Percentiles rank a stretch among this genome's conserved stretches.
These are phyloP conservation scores for Adansonia grandidieri DNA, from an alignment of 441 rosid species.

Conservation along the genomic window DNA sequence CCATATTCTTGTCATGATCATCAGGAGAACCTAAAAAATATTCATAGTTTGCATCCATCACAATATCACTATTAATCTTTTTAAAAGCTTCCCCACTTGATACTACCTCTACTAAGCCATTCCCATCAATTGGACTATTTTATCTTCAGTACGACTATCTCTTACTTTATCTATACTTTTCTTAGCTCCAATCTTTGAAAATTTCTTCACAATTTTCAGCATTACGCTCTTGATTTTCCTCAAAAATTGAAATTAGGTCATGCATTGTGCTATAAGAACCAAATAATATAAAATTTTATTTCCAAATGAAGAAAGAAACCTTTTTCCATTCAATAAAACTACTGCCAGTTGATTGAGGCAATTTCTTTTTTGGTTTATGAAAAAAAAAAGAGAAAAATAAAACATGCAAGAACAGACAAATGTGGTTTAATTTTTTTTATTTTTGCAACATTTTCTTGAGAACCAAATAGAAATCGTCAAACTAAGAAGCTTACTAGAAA, in stretches of 20 bases:
- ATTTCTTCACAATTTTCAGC: neutral
- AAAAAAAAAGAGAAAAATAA: too few relatives aligned
- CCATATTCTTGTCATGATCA: neutral
- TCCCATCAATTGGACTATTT: neutral
- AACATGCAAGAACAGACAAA: too few relatives aligned
- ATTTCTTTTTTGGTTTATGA: too few relatives aligned
- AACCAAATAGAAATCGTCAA: too few relatives aligned
- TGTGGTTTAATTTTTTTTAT: too few relatives aligned
- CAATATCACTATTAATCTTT: slow-evolving; percentile 3
- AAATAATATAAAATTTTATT: neutral
- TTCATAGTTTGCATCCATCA: slow-evolving; percentile 4
- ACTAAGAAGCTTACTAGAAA: too few relatives aligned
- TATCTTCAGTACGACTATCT: neutral
- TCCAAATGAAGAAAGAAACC: neutral
- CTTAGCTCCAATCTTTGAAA: neutral
- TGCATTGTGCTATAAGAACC: neutral
- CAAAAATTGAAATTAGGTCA: neutral
- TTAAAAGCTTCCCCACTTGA: slow-evolving; percentile 15
- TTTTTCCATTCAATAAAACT: neutral
- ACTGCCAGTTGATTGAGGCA: neutral
- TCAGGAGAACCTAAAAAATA: slow-evolving; percentile 23
- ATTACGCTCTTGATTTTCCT: slow-evolving; percentile 9
- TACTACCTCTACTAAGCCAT: neutral
- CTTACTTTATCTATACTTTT: neutral
- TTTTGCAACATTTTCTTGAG: too few relatives aligned